Conservation (phyloP, 768 basidiomycete genomes). For the Boletus rubropictus region DNA sequence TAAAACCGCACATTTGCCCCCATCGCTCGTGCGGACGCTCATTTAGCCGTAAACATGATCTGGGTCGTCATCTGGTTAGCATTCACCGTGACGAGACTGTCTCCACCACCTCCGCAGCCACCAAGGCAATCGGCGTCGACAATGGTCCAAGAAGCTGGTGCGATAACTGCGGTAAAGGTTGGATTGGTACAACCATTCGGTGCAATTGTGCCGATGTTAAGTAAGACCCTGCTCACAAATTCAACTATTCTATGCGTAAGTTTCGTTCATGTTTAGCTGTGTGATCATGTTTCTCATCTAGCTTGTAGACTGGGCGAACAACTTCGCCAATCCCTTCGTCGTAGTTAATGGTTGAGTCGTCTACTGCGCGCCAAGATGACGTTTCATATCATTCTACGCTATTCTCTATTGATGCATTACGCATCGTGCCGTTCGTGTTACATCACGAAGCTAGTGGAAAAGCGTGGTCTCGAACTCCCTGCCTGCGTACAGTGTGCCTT, state of each 20-base stretch:
- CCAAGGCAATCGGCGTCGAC: conserved; percentile 62
- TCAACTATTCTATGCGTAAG: conserved; percentile 28
- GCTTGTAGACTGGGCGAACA: conserved; percentile 28
- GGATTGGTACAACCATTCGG: conserved; percentile 45
- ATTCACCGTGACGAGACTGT: conserved; percentile 72
- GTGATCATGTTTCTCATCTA: conserved; percentile 14
- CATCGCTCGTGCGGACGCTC: conserved; percentile 82
- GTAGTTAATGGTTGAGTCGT: conserved; percentile 37
- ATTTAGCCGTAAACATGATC: conserved; percentile 91
- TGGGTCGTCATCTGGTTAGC: conserved; percentile 82
- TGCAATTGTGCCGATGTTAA: conserved; percentile 66
- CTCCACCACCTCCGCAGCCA: conserved; percentile 34
- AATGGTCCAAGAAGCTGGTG: conserved; percentile 64
- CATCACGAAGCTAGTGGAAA: conserved; percentile 56
- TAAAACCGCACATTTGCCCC: conserved; percentile 86
- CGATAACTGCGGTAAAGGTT: conserved; percentile 66
- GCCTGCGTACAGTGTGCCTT: conserved; percentile 21
- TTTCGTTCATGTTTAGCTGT: background rate
- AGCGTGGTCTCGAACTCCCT: conserved; percentile 52
- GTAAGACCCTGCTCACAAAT: conserved; percentile 31
- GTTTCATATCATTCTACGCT: conserved; percentile 33
- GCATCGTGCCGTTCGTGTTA: conserved; percentile 58
- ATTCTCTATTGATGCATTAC: conserved; percentile 47
- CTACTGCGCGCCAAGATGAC: conserved; percentile 26
- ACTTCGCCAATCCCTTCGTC: conserved; percentile 36